Conservation (phyloP, 2,329 filamentous ascomycete species). For the Pseudogymnoascus sp. region DNA sequence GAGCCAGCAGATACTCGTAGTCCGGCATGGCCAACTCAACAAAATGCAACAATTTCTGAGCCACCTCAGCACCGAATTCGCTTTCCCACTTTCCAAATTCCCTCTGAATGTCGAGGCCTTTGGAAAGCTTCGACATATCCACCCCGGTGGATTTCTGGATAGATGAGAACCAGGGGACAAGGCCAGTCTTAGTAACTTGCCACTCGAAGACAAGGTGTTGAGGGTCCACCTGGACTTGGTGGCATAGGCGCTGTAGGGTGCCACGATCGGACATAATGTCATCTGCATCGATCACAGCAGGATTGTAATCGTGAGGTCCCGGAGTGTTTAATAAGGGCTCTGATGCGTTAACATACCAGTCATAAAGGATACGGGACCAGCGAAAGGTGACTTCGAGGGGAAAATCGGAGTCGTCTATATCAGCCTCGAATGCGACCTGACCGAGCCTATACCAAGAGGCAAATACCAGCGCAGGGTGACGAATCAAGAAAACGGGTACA, state of each 20-base stretch:
- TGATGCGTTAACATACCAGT: neutral
- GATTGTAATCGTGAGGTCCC: neutral
- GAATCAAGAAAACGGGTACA: neutral
- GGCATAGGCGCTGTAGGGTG: neutral
- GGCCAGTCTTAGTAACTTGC: neutral
- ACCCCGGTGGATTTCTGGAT: constrained; percentile 3
- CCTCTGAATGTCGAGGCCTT: neutral
- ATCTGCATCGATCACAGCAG: neutral
- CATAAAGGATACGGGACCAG: neutral
- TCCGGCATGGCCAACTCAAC: neutral
- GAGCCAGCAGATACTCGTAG: neutral
- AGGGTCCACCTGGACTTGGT: neutral
- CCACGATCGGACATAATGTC: neutral
- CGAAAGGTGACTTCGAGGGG: neutral
- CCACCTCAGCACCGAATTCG: neutral
- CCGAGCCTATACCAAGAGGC: neutral
- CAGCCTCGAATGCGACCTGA: neutral
- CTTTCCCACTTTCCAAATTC: neutral
- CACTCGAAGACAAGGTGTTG: neutral
- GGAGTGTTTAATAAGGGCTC: neutral
- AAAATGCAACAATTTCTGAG: neutral
- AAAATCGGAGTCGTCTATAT: neutral
- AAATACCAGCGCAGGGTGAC: neutral
- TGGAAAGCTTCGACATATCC: neutral
- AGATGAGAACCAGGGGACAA: neutral